phyloP scores from a whole-genome alignment of 192 early-diverging fungal species.

The Lobulomyces angularis region DNA sequence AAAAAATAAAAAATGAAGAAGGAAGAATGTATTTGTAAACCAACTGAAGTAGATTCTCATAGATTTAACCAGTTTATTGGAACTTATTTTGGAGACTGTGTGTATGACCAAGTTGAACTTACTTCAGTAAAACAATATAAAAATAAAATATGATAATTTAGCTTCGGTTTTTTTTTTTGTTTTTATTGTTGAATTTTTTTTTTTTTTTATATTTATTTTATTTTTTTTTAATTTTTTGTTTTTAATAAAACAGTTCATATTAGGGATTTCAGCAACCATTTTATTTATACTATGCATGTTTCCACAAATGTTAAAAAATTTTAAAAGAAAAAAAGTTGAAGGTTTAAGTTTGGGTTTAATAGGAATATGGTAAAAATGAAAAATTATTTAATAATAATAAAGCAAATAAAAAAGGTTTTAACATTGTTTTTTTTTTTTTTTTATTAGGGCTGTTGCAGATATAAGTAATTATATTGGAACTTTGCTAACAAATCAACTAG shows the following conservation, averaged over 20 bases:
- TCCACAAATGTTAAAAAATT: too few relatives aligned
- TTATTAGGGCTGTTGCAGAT: constrained; percentile 6
- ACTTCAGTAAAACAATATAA: too few relatives aligned
- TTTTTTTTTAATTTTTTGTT: too few relatives aligned
- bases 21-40: constrained; percentile 8
- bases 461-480: constrained; percentile 23
- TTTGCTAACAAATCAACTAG: constrained; percentile 30
- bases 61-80: constrained; percentile 23
- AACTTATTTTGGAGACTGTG: constrained; percentile 30
- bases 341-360: constrained; percentile 30
- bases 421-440: not conserved
- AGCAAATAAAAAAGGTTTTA: not conserved
- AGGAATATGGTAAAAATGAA: constrained; percentile 18
- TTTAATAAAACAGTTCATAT: too few relatives aligned
- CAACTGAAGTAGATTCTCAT: constrained; percentile 6
- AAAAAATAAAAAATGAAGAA: too few relatives aligned
- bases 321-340: constrained; percentile 16
- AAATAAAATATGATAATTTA: too few relatives aligned
- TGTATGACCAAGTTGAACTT: constrained; percentile 22
- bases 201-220: too few relatives aligned
- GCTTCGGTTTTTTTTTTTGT: too few relatives aligned
- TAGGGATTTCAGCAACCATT: too few relatives aligned
- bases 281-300: too few relatives aligned
- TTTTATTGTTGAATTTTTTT: too few relatives aligned
- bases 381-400: not conserved